These are phyloP conservation scores for Actinomucor elegans DNA, from an alignment of 371 early-diverging fungal species.

Conservation along the genomic window DNA sequence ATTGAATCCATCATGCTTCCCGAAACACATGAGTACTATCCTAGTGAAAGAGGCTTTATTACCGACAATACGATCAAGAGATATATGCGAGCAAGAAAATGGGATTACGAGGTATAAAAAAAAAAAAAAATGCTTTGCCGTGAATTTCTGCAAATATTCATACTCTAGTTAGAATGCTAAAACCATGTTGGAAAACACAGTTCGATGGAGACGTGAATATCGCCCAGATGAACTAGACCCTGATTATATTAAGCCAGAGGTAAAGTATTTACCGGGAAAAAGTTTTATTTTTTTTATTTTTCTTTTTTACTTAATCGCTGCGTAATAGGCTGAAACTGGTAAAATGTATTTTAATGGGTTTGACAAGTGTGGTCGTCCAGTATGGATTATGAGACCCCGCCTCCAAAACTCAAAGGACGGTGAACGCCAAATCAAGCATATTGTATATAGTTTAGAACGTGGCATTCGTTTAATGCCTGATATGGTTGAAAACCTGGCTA, in stretches of 20 bases:
- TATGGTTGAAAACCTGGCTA: constrained; percentile 65
- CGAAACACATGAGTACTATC: constrained; percentile 44
- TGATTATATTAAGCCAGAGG: constrained; percentile 74
- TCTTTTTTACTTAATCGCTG: background rate
- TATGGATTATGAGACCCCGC: constrained; percentile 75
- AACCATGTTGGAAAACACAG: constrained; percentile 63
- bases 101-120: constrained; percentile 52
- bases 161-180: constrained; percentile 49
- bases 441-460: constrained; percentile 79
- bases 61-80: constrained; percentile 62
- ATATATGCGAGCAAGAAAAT: constrained; percentile 79
- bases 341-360: constrained; percentile 83
- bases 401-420: constrained; percentile 80
- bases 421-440: constrained; percentile 73
- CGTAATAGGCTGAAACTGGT: constrained; percentile 69
- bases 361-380: constrained; percentile 66
- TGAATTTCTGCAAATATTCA: background rate
- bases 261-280: constrained; percentile 15
- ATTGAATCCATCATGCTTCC: constrained; percentile 55
- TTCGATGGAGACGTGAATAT: constrained; percentile 78
- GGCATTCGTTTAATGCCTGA: constrained; percentile 80
- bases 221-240: constrained; percentile 73
- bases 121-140: background rate
- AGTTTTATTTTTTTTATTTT: constrained; percentile 1
- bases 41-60: constrained; percentile 54